These are phyloP conservation scores for Aurantiochytrium sp. DNA, from an alignment of 108 stramenopile species.

Conservation along the genomic window DNA sequence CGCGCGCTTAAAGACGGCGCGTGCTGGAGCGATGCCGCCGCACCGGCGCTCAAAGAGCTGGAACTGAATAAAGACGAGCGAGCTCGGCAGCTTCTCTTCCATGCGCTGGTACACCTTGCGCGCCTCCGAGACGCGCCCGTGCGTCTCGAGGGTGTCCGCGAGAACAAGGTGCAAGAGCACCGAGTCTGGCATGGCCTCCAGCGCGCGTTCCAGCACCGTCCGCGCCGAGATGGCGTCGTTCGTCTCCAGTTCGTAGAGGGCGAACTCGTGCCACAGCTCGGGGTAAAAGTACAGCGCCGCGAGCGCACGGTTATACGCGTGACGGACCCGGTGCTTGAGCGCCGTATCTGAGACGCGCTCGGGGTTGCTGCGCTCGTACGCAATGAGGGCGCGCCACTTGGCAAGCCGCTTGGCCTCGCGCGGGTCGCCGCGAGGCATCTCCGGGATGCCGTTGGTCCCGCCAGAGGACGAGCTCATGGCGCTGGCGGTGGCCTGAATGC, in stretches of 20 bases:
- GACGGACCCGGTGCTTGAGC: neutral
- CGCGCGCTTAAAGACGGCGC: slow-evolving; percentile 2
- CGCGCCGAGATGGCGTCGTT: neutral
- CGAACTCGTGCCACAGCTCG: slow-evolving; percentile 18
- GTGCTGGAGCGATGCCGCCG: neutral
- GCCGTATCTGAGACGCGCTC: neutral
- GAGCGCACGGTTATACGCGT: neutral
- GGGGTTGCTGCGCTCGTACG: neutral
- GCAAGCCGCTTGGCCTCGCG: neutral
- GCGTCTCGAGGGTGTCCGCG: neutral
- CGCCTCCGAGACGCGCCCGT: neutral
- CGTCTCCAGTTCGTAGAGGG: neutral
- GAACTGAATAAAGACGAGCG: slow-evolving; percentile 24
- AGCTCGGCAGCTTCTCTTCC: neutral
- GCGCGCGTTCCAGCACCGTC: neutral
- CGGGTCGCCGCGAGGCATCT: neutral
- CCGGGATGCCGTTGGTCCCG: neutral
- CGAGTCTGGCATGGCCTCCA: slow-evolving; percentile 1
- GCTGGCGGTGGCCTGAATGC: neutral
- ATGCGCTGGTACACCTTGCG: neutral
- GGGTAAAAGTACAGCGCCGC: neutral
- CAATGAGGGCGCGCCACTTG: neutral
- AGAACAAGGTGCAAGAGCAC: neutral
- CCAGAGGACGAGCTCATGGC: neutral
- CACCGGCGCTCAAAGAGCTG: slow-evolving; percentile 1